Base-by-base conservation (phyloP, 2,329 filamentous ascomycete genomes). In the Fusarium oxysporum region DNA sequence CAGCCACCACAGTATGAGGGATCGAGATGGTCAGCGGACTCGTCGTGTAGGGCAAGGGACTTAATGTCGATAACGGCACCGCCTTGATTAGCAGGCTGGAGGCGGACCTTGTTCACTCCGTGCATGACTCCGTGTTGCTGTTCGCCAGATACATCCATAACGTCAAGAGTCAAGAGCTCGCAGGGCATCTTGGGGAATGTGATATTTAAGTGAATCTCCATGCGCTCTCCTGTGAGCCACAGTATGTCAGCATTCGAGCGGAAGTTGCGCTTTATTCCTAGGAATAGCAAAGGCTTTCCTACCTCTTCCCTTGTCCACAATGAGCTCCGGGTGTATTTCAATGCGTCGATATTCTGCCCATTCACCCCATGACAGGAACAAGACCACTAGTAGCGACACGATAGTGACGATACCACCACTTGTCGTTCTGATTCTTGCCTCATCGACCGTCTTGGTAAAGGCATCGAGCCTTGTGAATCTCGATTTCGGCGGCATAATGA, bases 391-490 rank as follows among this genome's bases (percentile, higher is more conserved):
- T 78, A 99, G 86, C 68, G 95, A 98, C 75, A 92, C 89, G 78
- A 99, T 95, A 62, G 96, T 99, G 78, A 99, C 94, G 77, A 99
- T 90, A 75, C 96, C 96, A 74, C 96, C 96, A 6, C 95, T 97
- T 11, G 95, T 98, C 37, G 96, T 99, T 78, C 97, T 93, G 81
- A 99, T 91, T 78, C 96, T 91, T 75, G 97, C 96, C 90, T 99
- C 96, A 83, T 99, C 96, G 77, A 99, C 96, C 17, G 96, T 99
- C 85, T 99, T 99, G 57, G 96, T 97, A 82, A 99, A 99, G 88
- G 96, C 96, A 84, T 99, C 96, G 73, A 99, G 93, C 89, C 92
- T 92, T 68, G 93, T 97, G 82, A 99, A 98, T 83, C 96, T 92
- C 77, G 94, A 97, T 87, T 97, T 97, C 80, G 92, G 85, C 75